These are phyloP conservation scores for Trichosporon sp. DNA, from an alignment of 1,284 basidiomycete species.

Conservation along the genomic window DNA sequence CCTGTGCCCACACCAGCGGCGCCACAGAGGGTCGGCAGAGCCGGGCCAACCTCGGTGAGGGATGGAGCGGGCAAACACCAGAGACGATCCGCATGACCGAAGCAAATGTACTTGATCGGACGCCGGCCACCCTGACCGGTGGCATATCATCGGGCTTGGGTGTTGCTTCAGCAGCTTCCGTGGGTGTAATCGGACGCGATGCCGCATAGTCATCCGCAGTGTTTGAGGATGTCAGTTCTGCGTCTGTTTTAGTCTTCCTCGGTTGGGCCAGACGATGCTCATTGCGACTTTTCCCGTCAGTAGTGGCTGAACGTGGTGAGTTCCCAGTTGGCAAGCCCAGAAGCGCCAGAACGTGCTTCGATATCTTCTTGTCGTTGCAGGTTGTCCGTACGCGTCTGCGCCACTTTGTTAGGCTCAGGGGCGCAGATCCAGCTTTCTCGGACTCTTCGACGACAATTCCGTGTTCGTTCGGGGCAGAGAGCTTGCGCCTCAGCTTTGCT, in stretches of 20 bases:
- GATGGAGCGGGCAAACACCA: slow-evolving; percentile 9
- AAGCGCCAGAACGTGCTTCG: background rate
- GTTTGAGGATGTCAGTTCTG: background rate
- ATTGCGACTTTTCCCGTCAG: background rate
- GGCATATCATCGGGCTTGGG: background rate
- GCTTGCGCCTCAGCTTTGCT: background rate
- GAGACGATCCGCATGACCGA: slow-evolving; percentile 38
- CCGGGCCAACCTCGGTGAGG: background rate
- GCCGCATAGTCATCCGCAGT: background rate
- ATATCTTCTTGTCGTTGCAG: background rate
- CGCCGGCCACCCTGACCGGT: slow-evolving; percentile 22
- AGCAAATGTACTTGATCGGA: slow-evolving; percentile 37
- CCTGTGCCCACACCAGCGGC: slow-evolving; percentile 52
- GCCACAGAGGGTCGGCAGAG: slow-evolving; percentile 20
- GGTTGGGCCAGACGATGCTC: background rate
- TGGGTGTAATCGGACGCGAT: background rate
- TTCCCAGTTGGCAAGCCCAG: background rate
- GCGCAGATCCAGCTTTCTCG: background rate
- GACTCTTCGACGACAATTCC: background rate
- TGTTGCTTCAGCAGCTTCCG: background rate
- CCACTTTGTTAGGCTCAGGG: background rate
- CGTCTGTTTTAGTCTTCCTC: background rate
- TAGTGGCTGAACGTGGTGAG: background rate
- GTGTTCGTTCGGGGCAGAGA: slow-evolving; percentile 1
- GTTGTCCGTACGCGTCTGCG: background rate